Evolutionary conservation across 768 basidiomycete genomes (phyloP).

Genomic region (Exsudoporus frostii): DNA sequence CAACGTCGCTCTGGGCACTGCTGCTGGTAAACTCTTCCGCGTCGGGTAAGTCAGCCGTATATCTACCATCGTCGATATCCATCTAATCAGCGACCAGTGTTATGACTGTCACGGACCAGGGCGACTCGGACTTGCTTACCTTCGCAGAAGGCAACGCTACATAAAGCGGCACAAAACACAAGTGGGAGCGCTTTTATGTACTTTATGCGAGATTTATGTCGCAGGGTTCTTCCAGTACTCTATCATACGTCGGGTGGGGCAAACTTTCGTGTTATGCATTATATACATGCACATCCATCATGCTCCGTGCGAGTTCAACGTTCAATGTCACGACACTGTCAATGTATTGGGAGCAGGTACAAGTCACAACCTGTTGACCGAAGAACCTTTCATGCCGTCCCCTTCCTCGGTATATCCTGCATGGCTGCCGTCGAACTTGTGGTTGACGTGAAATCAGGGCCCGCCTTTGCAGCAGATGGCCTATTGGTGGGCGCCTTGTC

Average conservation of each 20-base stretch:
- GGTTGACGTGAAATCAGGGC: conserved; percentile 3
- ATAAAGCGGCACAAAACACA: conserved; percentile 35
- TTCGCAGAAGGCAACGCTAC: conserved; percentile 72
- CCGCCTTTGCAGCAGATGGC: not conserved
- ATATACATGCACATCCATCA: not conserved
- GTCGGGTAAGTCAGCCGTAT: conserved; percentile 65
- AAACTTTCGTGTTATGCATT: not conserved
- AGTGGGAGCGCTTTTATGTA: conserved; percentile 1
- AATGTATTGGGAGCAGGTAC: too few species aligned
- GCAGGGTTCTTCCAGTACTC: not conserved
- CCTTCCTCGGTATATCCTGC: conserved; percentile 10
- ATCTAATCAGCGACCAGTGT: conserved; percentile 52
- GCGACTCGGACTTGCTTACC: conserved; percentile 93
- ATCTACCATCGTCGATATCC: not conserved
- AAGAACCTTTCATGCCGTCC: conserved; percentile 7
- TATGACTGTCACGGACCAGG: conserved; percentile 94
- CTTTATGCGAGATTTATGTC: not conserved
- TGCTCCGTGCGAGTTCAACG: not conserved
- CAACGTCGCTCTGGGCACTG: conserved; percentile 97
- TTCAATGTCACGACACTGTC: not conserved
- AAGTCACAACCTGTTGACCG: not conserved
- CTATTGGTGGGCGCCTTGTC: conserved; percentile 10
- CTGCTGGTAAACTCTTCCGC: conserved; percentile 98
- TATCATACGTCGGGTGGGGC: not conserved
- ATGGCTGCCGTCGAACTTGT: conserved; percentile 11